Percentiles rank a stretch among this genome's conserved stretches.
Conservation (phyloP, 495 filamentous ascomycete genomes). For the Letharia lupina region DNA sequence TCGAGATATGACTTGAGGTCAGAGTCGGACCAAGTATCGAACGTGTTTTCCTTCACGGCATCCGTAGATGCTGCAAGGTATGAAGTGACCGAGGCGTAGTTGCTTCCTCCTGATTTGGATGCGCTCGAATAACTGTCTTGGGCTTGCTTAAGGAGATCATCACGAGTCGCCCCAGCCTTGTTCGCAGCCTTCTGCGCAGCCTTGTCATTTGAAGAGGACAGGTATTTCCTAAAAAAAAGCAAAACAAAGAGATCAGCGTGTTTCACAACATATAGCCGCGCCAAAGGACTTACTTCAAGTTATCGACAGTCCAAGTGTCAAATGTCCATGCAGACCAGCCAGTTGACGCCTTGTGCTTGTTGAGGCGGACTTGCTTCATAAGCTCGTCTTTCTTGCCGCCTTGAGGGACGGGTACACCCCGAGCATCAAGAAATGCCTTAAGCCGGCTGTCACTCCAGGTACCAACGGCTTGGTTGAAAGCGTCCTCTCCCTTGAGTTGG, state of each 20-base stretch:
- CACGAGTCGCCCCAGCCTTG: constrained; percentile 57
- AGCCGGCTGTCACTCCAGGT: constrained; percentile 66
- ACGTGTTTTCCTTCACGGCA: constrained; percentile 57
- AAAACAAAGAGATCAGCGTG: constrained; percentile 17
- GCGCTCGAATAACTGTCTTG: constrained; percentile 62
- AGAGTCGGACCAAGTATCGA: constrained; percentile 73
- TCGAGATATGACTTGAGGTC: constrained; percentile 78
- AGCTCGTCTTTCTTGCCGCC: constrained; percentile 70
- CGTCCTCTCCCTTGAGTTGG: constrained; percentile 53
- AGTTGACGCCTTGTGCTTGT: constrained; percentile 62
- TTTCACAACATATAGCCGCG: neutral
- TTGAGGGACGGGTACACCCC: constrained; percentile 62
- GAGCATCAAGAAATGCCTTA: constrained; percentile 59
- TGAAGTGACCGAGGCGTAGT: constrained; percentile 67
- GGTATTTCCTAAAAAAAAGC: constrained; percentile 47
- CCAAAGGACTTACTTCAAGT: constrained; percentile 49
- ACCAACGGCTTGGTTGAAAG: constrained; percentile 54
- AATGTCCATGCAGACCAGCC: constrained; percentile 76
- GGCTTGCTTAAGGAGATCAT: constrained; percentile 64
- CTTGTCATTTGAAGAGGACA: constrained; percentile 61
- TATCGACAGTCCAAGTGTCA: constrained; percentile 71
- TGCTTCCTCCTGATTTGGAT: constrained; percentile 55
- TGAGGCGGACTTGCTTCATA: constrained; percentile 60
- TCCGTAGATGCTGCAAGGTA: constrained; percentile 62
- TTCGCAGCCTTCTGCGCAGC: constrained; percentile 48